Percentiles rank a stretch among this genome's conserved stretches.
These are phyloP conservation scores for Aspergillus carbonarius DNA, from an alignment of 2,329 filamentous ascomycete genomes.

Conservation along the genomic window DNA sequence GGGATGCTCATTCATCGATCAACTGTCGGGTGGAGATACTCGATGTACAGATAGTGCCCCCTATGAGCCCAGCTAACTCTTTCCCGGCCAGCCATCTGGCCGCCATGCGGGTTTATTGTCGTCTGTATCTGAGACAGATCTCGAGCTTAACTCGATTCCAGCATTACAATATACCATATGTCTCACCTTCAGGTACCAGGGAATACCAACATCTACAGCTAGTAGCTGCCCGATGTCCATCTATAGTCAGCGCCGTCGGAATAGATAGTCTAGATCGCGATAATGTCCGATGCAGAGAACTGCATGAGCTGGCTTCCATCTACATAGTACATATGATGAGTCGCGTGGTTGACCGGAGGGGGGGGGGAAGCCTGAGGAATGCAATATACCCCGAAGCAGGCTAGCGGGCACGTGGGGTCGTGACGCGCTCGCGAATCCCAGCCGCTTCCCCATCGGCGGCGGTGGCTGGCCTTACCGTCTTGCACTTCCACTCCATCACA, in stretches of 20 bases:
- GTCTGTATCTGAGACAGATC: too few relatives aligned
- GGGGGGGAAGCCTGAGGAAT: constrained; percentile 22
- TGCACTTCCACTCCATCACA: neutral
- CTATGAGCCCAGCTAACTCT: too few relatives aligned
- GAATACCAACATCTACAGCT: too few relatives aligned
- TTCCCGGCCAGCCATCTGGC: too few relatives aligned
- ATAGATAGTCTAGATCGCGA: neutral
- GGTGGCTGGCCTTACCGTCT: constrained; percentile 2
- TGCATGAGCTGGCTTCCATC: neutral
- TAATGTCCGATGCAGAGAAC: neutral
- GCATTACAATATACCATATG: too few relatives aligned
- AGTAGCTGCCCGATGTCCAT: neutral
- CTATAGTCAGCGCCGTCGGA: neutral
- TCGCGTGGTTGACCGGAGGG: constrained; percentile 5
- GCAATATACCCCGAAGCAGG: constrained; percentile 15
- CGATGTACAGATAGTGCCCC: too few relatives aligned
- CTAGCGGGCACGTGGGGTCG: constrained; percentile 18
- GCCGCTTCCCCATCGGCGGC: neutral
- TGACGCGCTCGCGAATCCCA: constrained; percentile 13
- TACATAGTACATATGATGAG: neutral
- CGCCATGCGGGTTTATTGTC: too few relatives aligned
- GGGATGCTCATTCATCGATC: too few relatives aligned
- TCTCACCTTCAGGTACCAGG: too few relatives aligned
- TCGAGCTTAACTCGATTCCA: too few relatives aligned
- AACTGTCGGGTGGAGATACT: too few relatives aligned